Evolutionary conservation across 1,284 basidiomycete genomes (phyloP), one percentile per base, ranked within the genome.

Genomic region (Apiotrichum domesticum): DNA sequence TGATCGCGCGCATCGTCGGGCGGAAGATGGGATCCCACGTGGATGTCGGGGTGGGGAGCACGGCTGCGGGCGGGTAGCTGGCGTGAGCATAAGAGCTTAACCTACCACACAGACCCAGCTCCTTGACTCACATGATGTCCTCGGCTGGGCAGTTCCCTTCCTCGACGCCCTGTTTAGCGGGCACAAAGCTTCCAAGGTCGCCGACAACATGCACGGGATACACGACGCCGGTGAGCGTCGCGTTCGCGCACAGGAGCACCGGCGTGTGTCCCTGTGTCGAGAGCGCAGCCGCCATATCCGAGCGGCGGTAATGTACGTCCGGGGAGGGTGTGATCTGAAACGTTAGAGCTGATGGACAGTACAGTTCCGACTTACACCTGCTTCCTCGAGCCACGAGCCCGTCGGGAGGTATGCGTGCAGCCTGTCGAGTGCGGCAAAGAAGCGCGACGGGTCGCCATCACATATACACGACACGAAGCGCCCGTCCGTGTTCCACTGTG

Each of bases 401-500:
- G 66, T 66, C 14, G 63, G 58, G 35, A 73, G 61, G 0, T 47
- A 43, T 7, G 49, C 47, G 35, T 76, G 70, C 9, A 78, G 56
- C 41, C 63, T 51, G 40, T 69, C 65, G 14, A 76, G 51, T 2
- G 67, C 58, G n/a, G 63, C 52, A 59, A 78, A 76, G 66, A 72
- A 78, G 34, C 51, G 54, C 29, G 58, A 43, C n/a, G 56, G 52
- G 15, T 56, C 51, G 21, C 45, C 58, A 37, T 56, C 54, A 33
- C 58, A 60, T 21, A 75, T 56, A 3, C 75, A 75, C 2, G 72
- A 72, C 41, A 77, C 63, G 53, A 61, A 71, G 21, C 72, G 65
- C 15, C 76, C 76, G 11, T 70, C 68, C 4, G 63, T 66, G 35
- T 67, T 70, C 76, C 76, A 78, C 74, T 76, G 51, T 13, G 5